Evolutionary conservation across 1,284 basidiomycete genomes (phyloP).

Genomic region (Malassezia equina): DNA sequence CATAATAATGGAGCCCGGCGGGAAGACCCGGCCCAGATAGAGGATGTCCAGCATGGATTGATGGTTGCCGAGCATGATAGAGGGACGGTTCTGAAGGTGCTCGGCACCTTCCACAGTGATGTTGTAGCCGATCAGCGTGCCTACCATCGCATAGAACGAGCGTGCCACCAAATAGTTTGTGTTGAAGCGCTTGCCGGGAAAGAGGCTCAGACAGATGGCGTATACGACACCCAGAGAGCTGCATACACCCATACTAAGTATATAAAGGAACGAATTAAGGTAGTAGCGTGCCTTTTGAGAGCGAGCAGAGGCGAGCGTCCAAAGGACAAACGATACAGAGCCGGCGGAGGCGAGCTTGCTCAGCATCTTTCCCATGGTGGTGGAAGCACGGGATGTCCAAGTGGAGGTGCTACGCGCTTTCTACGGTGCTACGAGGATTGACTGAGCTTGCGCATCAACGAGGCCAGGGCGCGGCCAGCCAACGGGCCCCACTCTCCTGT

Average conservation of each 20-base stretch:
- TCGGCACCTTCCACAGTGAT: constrained; percentile 78
- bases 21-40: constrained; percentile 77
- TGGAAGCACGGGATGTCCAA: neutral
- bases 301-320: constrained; percentile 34
- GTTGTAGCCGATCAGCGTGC: constrained; percentile 60
- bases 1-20: constrained; percentile 73
- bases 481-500: constrained; percentile 23
- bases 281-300: constrained; percentile 32
- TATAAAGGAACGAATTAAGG: constrained; percentile 54
- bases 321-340: constrained; percentile 25
- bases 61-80: constrained; percentile 79
- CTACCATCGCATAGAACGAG: constrained; percentile 66
- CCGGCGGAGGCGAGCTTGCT: constrained; percentile 27
- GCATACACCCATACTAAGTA: constrained; percentile 63
- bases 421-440: neutral
- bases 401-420: neutral
- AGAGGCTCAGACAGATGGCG: constrained; percentile 60
- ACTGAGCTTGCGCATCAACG: constrained; percentile 16
- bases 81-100: constrained; percentile 59
- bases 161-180: constrained; percentile 77
- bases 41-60: constrained; percentile 54
- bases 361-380: constrained; percentile 30
- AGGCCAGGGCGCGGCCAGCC: constrained; percentile 11
- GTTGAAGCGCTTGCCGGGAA: constrained; percentile 65
- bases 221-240: constrained; percentile 67